Base-by-base conservation (phyloP, 768 basidiomycete species). In the Podaxis sp. region DNA sequence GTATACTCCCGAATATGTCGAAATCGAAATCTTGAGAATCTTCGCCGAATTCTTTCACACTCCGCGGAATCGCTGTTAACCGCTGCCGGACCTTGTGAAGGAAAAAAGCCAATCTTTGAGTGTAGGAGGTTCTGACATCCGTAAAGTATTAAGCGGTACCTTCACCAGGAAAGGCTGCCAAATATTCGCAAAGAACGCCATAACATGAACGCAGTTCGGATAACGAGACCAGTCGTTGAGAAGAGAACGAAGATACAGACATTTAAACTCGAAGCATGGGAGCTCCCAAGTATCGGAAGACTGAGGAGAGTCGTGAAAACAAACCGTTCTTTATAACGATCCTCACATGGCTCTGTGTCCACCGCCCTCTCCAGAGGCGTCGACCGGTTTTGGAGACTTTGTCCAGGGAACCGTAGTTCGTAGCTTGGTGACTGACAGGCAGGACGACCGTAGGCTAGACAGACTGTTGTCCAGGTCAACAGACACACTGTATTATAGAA, bases 81-180 rank as follows among this genome's bases (percentile, higher is more conserved):
- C 16, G 3, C n/a, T 18, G n/a, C 18, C 11, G 21, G 40, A 42
- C n/a, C 13, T 23, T 14, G 5, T 48, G 11, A 11, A 48, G 21
- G 13, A 48, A 23, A 23, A 32, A 32, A 32, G 7, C 7, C 7
- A 32, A 32, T 32, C 7, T 32, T 32, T 32, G 32, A 32, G 7
- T 32, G 32, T 32, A 32, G 7, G 28, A 9, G 28, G 32, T 32
- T 32, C 32, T 7, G 3, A 9, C 2, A 9, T 9, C 32, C 32
- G 2, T 7, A 3, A 32, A 9, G 7, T 21, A 48, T 48, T 48
- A 47, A 21, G 14, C 11, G 32, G 6, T 23, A 57, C 56, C 56
- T 57, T 57, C 46, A 25, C 46, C 56, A 36, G 56, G 56, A 57
- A 57, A 57, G 4, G 32, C 37, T 7, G 56, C 32, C 56, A 57